phyloP scores from a whole-genome alignment of 1,139 yeast species.

The Pichia inconspicua region DNA sequence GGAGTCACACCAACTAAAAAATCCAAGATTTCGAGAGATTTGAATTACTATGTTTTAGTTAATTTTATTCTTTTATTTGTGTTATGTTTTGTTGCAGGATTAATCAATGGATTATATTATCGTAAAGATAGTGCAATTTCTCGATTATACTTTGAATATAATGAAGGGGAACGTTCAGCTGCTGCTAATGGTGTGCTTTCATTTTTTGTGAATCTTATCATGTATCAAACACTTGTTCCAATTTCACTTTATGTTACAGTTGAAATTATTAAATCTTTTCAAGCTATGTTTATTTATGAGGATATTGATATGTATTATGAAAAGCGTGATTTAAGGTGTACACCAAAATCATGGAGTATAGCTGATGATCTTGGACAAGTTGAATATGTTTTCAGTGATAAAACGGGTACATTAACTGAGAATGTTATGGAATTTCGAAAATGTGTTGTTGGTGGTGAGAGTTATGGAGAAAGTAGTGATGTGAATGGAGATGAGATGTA shows the following conservation, averaged over 20 bases:
- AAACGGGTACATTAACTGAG: slow-evolving; percentile 55
- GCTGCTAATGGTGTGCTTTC: slow-evolving; percentile 44
- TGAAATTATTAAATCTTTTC: slow-evolving; percentile 52
- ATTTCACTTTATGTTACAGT: slow-evolving; percentile 53
- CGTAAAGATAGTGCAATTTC: slow-evolving; percentile 28
- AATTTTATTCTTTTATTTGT: slow-evolving; percentile 42
- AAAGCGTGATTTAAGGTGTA: slow-evolving; percentile 48
- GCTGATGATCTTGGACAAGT: slow-evolving; percentile 62
- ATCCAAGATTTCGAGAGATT: slow-evolving; percentile 44
- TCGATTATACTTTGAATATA: slow-evolving; percentile 40
- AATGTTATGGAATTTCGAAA: slow-evolving; percentile 56
- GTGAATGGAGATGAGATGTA: slow-evolving; percentile 34
- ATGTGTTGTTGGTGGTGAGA: slow-evolving; percentile 42
- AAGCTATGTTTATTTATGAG: slow-evolving; percentile 48
- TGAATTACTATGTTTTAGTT: slow-evolving; percentile 42
- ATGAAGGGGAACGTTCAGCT: slow-evolving; percentile 44
- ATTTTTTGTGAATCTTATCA: slow-evolving; percentile 45
- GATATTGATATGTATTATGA: slow-evolving; percentile 46
- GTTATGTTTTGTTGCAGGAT: slow-evolving; percentile 45
- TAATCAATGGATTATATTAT: slow-evolving; percentile 46
- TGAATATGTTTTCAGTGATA: slow-evolving; percentile 54
- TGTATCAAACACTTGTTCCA: slow-evolving; percentile 53
- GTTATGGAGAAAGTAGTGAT: slow-evolving; percentile 36
- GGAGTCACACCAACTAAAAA: slow-evolving; percentile 53
- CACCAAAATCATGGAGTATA: slow-evolving; percentile 55